These are phyloP conservation scores for Diaporthe nobilis DNA, from an alignment of 2,329 filamentous ascomycete genomes.

Conservation along the genomic window DNA sequence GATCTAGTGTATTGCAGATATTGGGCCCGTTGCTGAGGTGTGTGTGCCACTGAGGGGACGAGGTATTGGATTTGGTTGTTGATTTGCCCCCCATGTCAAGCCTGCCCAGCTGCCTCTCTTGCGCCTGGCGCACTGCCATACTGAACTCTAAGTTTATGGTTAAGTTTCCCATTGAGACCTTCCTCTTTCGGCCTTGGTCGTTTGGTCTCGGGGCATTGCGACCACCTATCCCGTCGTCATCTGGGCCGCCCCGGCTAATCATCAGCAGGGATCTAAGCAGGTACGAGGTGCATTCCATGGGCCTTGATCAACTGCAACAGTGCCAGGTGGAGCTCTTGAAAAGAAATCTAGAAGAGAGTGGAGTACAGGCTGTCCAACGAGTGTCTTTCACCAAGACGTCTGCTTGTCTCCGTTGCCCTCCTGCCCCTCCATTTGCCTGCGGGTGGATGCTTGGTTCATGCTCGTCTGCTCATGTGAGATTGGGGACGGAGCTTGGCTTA, in stretches of 20 bases:
- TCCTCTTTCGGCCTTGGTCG: not conserved
- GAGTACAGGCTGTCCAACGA: no score
- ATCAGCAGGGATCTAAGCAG: not conserved
- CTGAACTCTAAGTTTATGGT: conserved; percentile 12
- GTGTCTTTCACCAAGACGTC: not conserved
- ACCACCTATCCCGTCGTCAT: not conserved
- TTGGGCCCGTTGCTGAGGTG: not conserved
- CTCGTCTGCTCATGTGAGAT: conserved; percentile 1
- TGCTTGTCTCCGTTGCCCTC: not conserved
- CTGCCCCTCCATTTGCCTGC: not conserved
- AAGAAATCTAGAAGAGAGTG: not conserved
- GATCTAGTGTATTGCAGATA: conserved; percentile 1
- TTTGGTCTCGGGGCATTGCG: not conserved
- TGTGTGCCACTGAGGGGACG: conserved; percentile 10
- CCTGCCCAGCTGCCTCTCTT: conserved; percentile 1
- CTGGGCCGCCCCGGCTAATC: not conserved
- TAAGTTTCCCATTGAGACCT: conserved; percentile 13
- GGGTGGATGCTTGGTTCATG: not conserved
- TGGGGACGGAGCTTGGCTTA: not conserved
- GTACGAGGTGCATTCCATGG: not conserved
- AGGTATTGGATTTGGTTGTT: not conserved
- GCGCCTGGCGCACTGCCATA: not conserved
- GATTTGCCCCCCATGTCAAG: not conserved
- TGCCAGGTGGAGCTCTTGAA: not conserved
- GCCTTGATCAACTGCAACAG: not conserved